Conservation (phyloP, 2,329 filamentous ascomycete genomes). For the Proliferodiscus dingleyae region DNA sequence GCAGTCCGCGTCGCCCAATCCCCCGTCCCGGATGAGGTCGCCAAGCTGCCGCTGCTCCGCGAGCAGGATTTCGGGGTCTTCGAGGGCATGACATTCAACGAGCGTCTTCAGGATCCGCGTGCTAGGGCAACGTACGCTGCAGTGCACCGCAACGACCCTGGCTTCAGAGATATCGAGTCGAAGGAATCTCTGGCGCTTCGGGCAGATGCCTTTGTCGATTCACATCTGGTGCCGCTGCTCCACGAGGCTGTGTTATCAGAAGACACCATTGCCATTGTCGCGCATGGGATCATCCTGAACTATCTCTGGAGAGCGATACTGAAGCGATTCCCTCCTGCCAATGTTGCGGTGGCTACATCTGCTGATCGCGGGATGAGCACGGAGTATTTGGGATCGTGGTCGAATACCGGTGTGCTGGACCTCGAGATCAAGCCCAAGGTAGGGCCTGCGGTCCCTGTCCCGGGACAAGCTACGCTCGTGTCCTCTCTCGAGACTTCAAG, state of each 20-base stretch:
- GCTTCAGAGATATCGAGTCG: conserved; percentile 58
- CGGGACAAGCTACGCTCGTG: neutral
- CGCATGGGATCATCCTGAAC: conserved; percentile 77
- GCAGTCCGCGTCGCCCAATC: conserved; percentile 56
- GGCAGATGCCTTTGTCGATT: conserved; percentile 60
- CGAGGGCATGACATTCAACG: conserved; percentile 58
- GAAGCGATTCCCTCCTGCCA: conserved; percentile 41
- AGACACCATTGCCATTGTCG: conserved; percentile 60
- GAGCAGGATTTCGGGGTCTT: conserved; percentile 72
- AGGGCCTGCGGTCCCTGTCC: neutral
- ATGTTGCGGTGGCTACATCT: conserved; percentile 34
- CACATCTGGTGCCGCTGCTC: conserved; percentile 54
- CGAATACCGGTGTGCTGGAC: conserved; percentile 56
- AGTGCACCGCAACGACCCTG: conserved; percentile 36
- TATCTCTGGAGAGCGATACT: conserved; percentile 62
- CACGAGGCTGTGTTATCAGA: conserved; percentile 29
- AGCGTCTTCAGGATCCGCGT: conserved; percentile 31
- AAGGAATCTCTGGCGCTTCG: conserved; percentile 61
- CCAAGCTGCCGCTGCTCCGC: conserved; percentile 44
- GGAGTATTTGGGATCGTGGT: conserved; percentile 55
- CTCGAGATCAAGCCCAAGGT: conserved; percentile 21
- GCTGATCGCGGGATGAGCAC: conserved; percentile 35
- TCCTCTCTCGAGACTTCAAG: neutral
- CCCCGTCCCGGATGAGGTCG: conserved; percentile 12
- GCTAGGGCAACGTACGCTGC: conserved; percentile 36